These are phyloP conservation scores for Raffaelea arxii DNA, from an alignment of 2,329 filamentous ascomycete species.

Conservation along the genomic window DNA sequence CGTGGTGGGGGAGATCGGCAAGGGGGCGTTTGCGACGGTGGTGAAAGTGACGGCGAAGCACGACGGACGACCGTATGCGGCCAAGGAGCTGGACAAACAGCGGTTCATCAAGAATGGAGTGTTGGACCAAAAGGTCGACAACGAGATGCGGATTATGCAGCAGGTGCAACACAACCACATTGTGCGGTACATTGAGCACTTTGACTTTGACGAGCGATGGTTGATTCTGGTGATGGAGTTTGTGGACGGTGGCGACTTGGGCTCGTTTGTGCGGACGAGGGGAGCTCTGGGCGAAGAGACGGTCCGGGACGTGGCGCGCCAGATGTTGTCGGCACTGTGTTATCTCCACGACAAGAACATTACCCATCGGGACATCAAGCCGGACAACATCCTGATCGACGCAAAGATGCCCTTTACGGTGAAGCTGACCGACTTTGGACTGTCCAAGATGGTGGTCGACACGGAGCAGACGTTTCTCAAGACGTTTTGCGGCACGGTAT, in stretches of 20 bases:
- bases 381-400: constrained; percentile 88
- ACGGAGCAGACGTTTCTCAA: constrained; percentile 86
- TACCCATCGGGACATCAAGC: constrained; percentile 97
- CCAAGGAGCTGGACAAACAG: constrained; percentile 90
- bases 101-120: constrained; percentile 89
- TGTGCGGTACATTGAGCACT: constrained; percentile 81
- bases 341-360: constrained; percentile 85
- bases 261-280: constrained; percentile 55
- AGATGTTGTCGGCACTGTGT: constrained; percentile 71
- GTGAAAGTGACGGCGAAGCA: constrained; percentile 82
- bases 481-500: constrained; percentile 89
- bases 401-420: constrained; percentile 64
- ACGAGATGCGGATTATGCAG: constrained; percentile 95
- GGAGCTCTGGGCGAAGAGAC: constrained; percentile 56
- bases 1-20: constrained; percentile 70
- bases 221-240: constrained; percentile 99
- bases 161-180: constrained; percentile 79
- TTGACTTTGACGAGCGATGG: constrained; percentile 69
- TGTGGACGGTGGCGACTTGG: constrained; percentile 72
- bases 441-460: constrained; percentile 90
- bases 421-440: constrained; percentile 91
- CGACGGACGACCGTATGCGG: constrained; percentile 74
- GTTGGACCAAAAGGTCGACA: constrained; percentile 84
- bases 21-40: constrained; percentile 90
- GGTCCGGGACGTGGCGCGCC: constrained; percentile 61